A percentile compares a stretch with the other conserved stretches of the same genome.
phyloP scores from a whole-genome alignment of 441 rosid genomes.

The Daphne laureola region DNA sequence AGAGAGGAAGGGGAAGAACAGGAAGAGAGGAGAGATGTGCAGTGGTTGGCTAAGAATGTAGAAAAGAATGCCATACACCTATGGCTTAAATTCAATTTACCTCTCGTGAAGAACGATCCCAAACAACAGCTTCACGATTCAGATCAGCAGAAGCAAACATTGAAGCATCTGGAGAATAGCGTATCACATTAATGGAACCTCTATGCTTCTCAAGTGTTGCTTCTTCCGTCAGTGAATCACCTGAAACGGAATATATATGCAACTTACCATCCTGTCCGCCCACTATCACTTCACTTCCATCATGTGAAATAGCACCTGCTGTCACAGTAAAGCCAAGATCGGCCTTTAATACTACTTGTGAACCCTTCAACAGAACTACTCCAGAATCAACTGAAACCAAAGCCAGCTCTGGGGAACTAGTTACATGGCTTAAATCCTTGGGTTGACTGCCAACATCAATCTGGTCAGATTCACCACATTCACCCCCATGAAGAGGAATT shows the following conservation, averaged over 20 bases:
- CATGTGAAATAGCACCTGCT: conserved; percentile 31
- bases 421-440: conserved; percentile 29
- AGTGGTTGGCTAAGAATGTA: too few species aligned
- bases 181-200: conserved; percentile 36
- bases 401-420: conserved; percentile 23
- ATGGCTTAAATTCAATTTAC: conserved; percentile 14
- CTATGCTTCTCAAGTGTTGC: conserved; percentile 39
- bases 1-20: too few species aligned
- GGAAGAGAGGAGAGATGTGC: too few species aligned
- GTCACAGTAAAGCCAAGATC: conserved; percentile 31
- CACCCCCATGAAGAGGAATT: conserved; percentile 21
- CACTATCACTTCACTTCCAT: conserved; percentile 36
- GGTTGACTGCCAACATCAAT: conserved; percentile 36
- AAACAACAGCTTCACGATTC: conserved; percentile 36
- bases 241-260: conserved; percentile 32
- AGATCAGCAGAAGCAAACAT: conserved; percentile 43
- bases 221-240: conserved; percentile 29
- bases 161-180: conserved; percentile 35
- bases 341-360: conserved; percentile 20
- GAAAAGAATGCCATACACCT: too few species aligned
- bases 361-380: conserved; percentile 26
- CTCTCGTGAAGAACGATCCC: conserved; percentile 34
- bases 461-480: conserved; percentile 23
- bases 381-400: conserved; percentile 29
- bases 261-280: conserved; percentile 38